Evolutionary conservation across 495 filamentous ascomycete genomes (phyloP).

Genomic region (Trichoderma erinaceum): DNA sequence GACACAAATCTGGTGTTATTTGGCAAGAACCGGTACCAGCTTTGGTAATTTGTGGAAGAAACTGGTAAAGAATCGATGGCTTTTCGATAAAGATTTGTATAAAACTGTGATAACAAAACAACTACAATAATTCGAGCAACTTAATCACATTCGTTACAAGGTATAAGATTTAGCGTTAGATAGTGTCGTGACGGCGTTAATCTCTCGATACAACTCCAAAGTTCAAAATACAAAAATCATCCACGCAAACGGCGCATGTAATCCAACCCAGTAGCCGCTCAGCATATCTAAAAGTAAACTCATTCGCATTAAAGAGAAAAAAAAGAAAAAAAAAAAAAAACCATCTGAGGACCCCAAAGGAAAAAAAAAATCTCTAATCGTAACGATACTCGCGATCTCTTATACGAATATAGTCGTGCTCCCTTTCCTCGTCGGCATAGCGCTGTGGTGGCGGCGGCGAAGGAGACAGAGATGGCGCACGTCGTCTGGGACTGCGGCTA

Average conservation of each 20-base stretch:
- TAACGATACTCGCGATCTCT: constrained; percentile 7
- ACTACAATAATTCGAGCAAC: neutral
- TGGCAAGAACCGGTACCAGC: no score
- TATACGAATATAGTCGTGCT: constrained; percentile 1
- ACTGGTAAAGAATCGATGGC: no score
- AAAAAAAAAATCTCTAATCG: neutral
- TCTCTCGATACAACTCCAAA: neutral
- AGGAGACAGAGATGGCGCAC: neutral
- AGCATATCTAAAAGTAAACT: neutral
- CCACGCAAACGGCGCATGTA: neutral
- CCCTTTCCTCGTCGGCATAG: constrained; percentile 10
- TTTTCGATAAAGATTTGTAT: no score
- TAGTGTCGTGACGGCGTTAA: neutral
- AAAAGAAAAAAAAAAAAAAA: neutral
- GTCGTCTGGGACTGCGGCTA: constrained; percentile 16
- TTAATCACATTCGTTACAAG: neutral
- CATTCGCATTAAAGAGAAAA: neutral
- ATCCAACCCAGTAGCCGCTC: neutral
- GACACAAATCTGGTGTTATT: no score
- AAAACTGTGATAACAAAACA: neutral
- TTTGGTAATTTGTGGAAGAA: no score
- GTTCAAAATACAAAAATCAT: neutral
- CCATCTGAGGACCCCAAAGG: neutral
- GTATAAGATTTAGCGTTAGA: neutral
- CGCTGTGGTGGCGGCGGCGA: neutral